Base-by-base conservation (phyloP, 495 filamentous ascomycete species). In the Evernia prunastri region DNA sequence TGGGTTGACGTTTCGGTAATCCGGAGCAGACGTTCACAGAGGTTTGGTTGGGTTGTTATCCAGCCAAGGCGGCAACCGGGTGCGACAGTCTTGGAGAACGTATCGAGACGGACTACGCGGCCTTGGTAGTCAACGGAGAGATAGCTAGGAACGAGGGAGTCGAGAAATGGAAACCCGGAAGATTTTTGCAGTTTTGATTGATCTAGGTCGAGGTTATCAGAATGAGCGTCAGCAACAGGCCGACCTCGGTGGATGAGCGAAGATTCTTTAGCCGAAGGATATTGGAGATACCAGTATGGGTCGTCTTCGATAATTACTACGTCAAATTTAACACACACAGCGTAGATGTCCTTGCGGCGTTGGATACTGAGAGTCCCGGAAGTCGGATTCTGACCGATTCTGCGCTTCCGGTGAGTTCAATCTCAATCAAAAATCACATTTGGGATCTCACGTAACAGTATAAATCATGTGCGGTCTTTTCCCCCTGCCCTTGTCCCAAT, bases 211-310 rank as follows among this genome's bases (percentile, higher is more conserved):
- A 31, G 29, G 0, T 23, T 15, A 15, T 37, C 23, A 11, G 13
- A 17, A 27, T 49, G 12, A 42, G 42, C 25, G 25, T 40, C 29
- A 39, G 37, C 1, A 4, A 18, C 36, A 42, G 61, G 25, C 27
- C 33, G 13, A 36, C 11, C 36, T 63, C 6, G 27, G 37, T 47
- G 37, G 25, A 13, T 13, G 9, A 53, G 6, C 7, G 60, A 49
- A 17, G 64, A 40, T 1, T 59, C 33, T n/a, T 66, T 66, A n/a
- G 66, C 66, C 4, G 87, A 89, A 3, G 90, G 90, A 68, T 83
- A 96, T 70, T 96, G 93, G 17, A 97, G 81, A 71, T 94, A 93
- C 90, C 91, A 97, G 76, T 97, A 97, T 4, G 93, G 93, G 62
- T 96, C 92, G 71, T 97, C 93, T 75, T 97, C 93, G 67, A 95